Conservation (phyloP, 768 basidiomycete genomes). For the Leccinum longicurvipes region DNA sequence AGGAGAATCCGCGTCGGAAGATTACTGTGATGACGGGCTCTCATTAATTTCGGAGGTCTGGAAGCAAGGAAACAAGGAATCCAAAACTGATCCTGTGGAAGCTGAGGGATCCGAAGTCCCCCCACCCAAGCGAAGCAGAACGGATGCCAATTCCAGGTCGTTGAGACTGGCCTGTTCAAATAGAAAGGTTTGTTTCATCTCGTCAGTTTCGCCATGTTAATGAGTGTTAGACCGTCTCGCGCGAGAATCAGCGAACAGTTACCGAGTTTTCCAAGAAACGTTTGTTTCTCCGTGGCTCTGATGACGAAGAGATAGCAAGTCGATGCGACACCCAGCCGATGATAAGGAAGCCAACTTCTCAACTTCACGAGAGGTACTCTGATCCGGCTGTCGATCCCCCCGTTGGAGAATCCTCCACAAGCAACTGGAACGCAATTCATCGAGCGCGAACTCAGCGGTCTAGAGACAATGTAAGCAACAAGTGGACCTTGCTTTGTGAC, state of each 20-base stretch:
- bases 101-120: slow-evolving; percentile 27
- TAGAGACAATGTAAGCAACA: slow-evolving; percentile 7
- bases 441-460: slow-evolving; percentile 6
- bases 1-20: slow-evolving; percentile 15
- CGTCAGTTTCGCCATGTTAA: slow-evolving; percentile 10
- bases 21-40: slow-evolving; percentile 34
- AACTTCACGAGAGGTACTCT: slow-evolving; percentile 30
- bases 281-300: slow-evolving; percentile 19
- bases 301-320: slow-evolving; percentile 11
- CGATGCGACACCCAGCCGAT: not conserved
- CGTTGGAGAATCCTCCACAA: not conserved
- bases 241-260: not conserved
- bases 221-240: not conserved
- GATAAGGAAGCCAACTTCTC: not conserved
- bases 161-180: not conserved
- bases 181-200: slow-evolving; percentile 16
- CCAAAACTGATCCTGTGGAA: slow-evolving; percentile 35
- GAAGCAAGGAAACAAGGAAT: slow-evolving; percentile 30
- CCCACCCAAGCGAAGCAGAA: slow-evolving; percentile 20
- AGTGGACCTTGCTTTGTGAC: not conserved
- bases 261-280: not conserved
- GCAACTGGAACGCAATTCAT: slow-evolving; percentile 1
- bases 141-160: not conserved
- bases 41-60: slow-evolving; percentile 31
- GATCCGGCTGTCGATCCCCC: slow-evolving; percentile 23